These are phyloP conservation scores for Linanthus parryae DNA, from an alignment of 148 eudicot genomes.

Conservation along the genomic window DNA sequence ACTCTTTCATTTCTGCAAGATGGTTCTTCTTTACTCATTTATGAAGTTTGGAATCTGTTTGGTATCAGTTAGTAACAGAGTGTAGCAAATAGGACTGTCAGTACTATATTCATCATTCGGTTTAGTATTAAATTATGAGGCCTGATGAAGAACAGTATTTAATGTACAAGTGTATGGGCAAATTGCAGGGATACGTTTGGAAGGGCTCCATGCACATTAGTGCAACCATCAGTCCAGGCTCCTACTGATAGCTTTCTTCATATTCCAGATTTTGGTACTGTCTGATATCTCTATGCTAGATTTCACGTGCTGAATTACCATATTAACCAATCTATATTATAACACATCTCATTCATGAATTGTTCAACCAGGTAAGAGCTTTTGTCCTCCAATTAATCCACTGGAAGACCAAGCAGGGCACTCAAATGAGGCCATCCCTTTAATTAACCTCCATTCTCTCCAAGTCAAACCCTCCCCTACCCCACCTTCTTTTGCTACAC, in stretches of 20 bases:
- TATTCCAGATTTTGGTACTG: slow-evolving; percentile 80
- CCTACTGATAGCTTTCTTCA: slow-evolving; percentile 32
- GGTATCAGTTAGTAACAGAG: too few species aligned
- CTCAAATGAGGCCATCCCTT: slow-evolving; percentile 47
- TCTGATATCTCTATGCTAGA: neutral
- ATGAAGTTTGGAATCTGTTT: too few species aligned
- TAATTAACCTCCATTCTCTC: slow-evolving; percentile 66
- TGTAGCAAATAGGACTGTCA: neutral
- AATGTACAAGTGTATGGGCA: slow-evolving; percentile 3
- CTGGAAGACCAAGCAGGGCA: slow-evolving; percentile 55
- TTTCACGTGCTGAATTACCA: too few species aligned
- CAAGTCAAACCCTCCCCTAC: slow-evolving; percentile 79
- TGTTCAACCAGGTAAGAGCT: slow-evolving; percentile 52
- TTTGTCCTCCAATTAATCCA: slow-evolving; percentile 89
- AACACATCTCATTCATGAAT: slow-evolving; percentile 15
- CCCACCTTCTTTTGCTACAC: slow-evolving; percentile 75
- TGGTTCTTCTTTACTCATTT: too few species aligned
- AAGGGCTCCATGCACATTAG: slow-evolving; percentile 78
- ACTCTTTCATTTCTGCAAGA: too few species aligned
- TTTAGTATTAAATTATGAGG: too few species aligned
- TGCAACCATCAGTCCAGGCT: slow-evolving; percentile 77
- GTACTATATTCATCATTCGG: too few species aligned
- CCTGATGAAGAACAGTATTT: neutral
- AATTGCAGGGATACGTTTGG: slow-evolving; percentile 87
- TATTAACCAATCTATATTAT: too few species aligned